These are phyloP conservation scores for Tulasnella sp. DNA, from an alignment of 768 basidiomycete species.

Conservation along the genomic window DNA sequence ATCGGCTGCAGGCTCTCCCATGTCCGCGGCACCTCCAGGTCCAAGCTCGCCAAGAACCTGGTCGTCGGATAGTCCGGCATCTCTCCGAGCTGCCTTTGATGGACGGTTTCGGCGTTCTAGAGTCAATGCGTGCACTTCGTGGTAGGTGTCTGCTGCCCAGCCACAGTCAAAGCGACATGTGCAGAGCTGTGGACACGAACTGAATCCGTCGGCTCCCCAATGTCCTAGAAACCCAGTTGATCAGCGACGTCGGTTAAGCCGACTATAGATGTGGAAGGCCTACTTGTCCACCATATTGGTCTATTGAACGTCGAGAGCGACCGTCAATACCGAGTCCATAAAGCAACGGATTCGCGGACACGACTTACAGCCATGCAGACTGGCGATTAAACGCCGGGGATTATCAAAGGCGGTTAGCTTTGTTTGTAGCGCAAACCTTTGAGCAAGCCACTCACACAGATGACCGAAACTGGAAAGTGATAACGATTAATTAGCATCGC, in stretches of 20 bases:
- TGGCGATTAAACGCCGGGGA: not conserved
- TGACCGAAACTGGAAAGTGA: not conserved
- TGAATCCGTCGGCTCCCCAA: not conserved
- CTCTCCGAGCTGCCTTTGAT: not conserved
- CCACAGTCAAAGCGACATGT: constrained; percentile 4
- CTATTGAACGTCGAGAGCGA: not conserved
- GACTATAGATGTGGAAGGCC: not conserved
- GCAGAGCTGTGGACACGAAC: not conserved
- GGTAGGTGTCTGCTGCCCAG: not conserved
- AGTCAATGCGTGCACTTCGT: constrained; percentile 1
- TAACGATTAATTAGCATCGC: not conserved
- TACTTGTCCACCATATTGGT: not conserved
- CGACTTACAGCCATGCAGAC: not conserved
- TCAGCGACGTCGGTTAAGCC: not conserved
- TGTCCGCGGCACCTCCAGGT: not conserved
- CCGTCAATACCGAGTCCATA: not conserved
- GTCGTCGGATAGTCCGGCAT: not conserved
- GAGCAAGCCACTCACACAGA: not conserved
- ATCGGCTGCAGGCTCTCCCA: not conserved
- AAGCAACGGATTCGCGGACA: not conserved
- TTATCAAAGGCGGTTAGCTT: not conserved
- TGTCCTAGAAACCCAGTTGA: not conserved
- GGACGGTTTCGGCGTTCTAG: constrained; percentile 4
- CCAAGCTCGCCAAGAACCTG: not conserved
- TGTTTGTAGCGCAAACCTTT: not conserved